Conservation (phyloP, 2,329 filamentous ascomycete genomes). For the Capronia coronata region DNA sequence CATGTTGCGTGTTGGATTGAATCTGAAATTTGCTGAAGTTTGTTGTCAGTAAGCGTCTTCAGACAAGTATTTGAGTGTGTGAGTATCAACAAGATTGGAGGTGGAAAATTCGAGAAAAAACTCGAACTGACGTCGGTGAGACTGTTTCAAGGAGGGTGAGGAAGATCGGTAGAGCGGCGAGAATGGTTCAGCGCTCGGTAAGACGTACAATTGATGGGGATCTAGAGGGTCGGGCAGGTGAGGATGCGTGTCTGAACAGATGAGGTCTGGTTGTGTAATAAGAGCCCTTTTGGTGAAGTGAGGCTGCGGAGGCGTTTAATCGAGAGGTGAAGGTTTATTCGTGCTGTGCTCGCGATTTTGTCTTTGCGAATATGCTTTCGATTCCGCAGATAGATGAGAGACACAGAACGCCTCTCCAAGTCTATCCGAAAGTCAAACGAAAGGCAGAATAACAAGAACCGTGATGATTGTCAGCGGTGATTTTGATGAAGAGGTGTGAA, state of each 20-base stretch:
- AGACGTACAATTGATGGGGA: slow-evolving; percentile 7
- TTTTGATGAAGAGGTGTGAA: slow-evolving; percentile 14
- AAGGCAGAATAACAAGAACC: slow-evolving; percentile 27
- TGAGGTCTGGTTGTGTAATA: slow-evolving; percentile 2
- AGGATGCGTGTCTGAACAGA: neutral
- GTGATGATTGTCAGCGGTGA: slow-evolving; percentile 11
- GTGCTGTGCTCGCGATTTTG: neutral
- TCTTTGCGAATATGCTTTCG: slow-evolving; percentile 20
- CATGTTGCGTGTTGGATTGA: slow-evolving; percentile 33
- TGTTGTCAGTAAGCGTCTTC: neutral
- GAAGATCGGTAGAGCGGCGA: neutral
- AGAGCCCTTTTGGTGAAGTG: slow-evolving; percentile 12
- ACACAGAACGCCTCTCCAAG: slow-evolving; percentile 30
- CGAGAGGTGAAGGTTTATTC: slow-evolving; percentile 1
- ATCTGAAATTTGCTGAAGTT: slow-evolving; percentile 8
- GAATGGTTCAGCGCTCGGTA: neutral
- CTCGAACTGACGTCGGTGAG: neutral
- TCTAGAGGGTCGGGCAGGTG: neutral
- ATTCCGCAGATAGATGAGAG: slow-evolving; percentile 28
- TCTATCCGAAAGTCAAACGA: slow-evolving; percentile 30
- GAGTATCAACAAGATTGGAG: neutral
- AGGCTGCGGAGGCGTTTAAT: slow-evolving; percentile 17
- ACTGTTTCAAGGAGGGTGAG: too few relatives aligned
- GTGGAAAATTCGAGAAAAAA: slow-evolving; percentile 2
- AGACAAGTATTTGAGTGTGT: neutral